phyloP scores from a whole-genome alignment of 176 grass and related monocot species.

The Alopecurus myosuroides region DNA sequence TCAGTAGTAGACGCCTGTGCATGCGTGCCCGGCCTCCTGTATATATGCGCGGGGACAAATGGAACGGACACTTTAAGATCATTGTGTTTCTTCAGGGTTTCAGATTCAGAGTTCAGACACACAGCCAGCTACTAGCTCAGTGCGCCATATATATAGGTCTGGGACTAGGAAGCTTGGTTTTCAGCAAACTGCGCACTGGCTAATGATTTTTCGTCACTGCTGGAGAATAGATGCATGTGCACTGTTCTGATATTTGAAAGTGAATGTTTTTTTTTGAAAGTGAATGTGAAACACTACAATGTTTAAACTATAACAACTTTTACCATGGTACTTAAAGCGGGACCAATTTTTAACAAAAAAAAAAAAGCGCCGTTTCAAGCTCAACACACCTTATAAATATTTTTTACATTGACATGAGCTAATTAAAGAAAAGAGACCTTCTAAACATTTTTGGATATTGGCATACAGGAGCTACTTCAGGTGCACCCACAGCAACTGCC shows the following conservation, averaged over 20 bases:
- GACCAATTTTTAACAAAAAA: neutral
- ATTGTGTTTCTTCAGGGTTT: neutral
- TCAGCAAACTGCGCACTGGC: neutral
- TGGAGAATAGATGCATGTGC: neutral
- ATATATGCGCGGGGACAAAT: neutral
- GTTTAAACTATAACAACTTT: neutral
- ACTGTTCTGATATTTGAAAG: neutral
- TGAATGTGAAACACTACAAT: neutral
- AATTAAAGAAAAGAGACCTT: too few species aligned
- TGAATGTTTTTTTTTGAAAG: neutral
- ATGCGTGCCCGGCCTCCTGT: neutral
- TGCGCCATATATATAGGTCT: slow-evolving; percentile 11
- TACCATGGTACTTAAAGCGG: neutral
- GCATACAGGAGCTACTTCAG: slow-evolving; percentile 83
- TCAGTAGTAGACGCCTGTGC: neutral
- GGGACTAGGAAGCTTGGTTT: slow-evolving; percentile 1
- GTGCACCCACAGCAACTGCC: slow-evolving; percentile 94
- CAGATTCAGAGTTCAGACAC: neutral
- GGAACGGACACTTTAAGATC: slow-evolving; percentile 3
- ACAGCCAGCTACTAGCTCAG: neutral
- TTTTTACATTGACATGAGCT: neutral
- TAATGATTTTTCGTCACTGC: neutral
- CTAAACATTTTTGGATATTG: neutral
- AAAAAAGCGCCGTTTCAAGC: too few species aligned
- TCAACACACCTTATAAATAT: neutral